Conservation (phyloP, 768 basidiomycete species). For the Mycena rosella region DNA sequence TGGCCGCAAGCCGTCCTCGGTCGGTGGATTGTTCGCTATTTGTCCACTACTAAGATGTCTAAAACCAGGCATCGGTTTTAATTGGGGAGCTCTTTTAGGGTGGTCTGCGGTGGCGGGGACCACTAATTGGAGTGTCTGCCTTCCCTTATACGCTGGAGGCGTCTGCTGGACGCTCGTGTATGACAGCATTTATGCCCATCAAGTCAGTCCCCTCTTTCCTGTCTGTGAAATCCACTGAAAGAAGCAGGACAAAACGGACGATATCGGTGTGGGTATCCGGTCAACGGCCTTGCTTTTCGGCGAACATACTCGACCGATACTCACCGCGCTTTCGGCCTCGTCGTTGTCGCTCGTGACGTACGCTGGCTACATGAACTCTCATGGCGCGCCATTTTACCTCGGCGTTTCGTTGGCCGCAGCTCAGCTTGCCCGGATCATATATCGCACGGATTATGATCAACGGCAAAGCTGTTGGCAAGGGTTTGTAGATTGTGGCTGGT, state of each 20-base stretch:
- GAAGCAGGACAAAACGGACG: slow-evolving; percentile 90
- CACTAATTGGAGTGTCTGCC: slow-evolving; percentile 84
- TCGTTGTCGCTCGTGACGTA: slow-evolving; percentile 81
- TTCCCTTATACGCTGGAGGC: slow-evolving; percentile 92
- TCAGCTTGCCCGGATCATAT: slow-evolving; percentile 84
- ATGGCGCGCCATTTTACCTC: slow-evolving; percentile 83
- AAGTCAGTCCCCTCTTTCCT: slow-evolving; percentile 60
- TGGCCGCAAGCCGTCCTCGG: slow-evolving; percentile 98
- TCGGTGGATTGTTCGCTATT: slow-evolving; percentile 49
- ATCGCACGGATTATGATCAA: slow-evolving; percentile 79
- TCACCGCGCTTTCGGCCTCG: slow-evolving; percentile 78
- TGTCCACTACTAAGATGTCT: not conserved
- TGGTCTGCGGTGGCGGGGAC: slow-evolving; percentile 93
- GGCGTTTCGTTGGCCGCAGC: slow-evolving; percentile 79
- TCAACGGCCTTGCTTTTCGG: slow-evolving; percentile 96
- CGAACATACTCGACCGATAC: slow-evolving; percentile 77
- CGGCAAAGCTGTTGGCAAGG: slow-evolving; percentile 90
- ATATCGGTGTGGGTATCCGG: slow-evolving; percentile 87
- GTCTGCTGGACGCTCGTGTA: slow-evolving; percentile 96
- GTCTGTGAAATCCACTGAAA: not conserved
- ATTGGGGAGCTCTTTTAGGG: slow-evolving; percentile 96
- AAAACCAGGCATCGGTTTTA: slow-evolving; percentile 87
- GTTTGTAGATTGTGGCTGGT: slow-evolving; percentile 89
- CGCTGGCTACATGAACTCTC: slow-evolving; percentile 84
- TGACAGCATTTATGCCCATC: slow-evolving; percentile 98